Conservation (phyloP, 139 green algal species). For the Asterochloris erici region DNA sequence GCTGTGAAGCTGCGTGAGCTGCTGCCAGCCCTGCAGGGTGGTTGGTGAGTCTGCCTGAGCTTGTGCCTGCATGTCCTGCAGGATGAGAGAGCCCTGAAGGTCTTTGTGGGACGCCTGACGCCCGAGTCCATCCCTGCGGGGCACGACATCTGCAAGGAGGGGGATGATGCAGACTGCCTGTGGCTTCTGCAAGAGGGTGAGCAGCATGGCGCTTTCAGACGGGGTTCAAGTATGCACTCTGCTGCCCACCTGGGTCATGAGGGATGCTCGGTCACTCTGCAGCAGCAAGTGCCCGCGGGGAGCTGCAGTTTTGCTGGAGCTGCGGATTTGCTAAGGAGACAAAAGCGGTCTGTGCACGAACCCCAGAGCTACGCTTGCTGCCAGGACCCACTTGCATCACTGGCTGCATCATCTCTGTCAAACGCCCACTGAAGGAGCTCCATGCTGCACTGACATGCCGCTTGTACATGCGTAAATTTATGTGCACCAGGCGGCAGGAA, state of each 20-base stretch:
- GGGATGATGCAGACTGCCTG: neutral
- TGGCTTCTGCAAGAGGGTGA: conserved; percentile 14
- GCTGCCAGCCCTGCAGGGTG: too few relatives aligned
- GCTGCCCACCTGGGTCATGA: neutral
- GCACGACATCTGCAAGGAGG: conserved; percentile 8
- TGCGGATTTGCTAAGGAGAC: neutral
- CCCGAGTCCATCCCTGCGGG: conserved; percentile 1
- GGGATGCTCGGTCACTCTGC: neutral
- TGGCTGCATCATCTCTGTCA: too few relatives aligned
- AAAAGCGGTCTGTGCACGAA: neutral
- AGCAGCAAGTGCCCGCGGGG: neutral
- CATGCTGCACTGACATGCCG: too few relatives aligned
- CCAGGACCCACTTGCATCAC: neutral
- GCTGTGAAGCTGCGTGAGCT: too few relatives aligned
- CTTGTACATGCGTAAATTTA: too few relatives aligned
- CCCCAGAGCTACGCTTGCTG: neutral
- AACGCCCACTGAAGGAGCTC: too few relatives aligned
- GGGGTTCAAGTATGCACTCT: neutral
- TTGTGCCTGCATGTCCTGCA: too few relatives aligned
- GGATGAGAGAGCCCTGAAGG: neutral
- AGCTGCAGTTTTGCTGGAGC: neutral
- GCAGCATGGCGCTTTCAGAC: neutral
- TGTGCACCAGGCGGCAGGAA: too few relatives aligned
- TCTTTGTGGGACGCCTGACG: conserved; percentile 11
- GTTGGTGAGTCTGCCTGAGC: too few relatives aligned